Conservation (phyloP, 2,329 filamentous ascomycete species). For the Penicillium frequentans region DNA sequence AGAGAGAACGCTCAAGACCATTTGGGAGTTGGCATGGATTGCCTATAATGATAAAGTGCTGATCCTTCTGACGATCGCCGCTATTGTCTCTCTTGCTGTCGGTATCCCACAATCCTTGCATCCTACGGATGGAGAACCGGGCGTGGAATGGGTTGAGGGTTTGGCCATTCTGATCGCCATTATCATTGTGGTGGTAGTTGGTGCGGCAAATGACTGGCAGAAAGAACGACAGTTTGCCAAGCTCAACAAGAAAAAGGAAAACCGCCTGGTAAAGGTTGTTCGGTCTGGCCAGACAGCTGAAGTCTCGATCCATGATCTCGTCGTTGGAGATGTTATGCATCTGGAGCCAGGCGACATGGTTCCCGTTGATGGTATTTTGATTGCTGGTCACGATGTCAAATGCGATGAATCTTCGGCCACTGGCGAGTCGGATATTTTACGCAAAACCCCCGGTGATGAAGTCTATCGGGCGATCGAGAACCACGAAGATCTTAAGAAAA, state of each 20-base stretch:
- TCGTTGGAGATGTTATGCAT: constrained; percentile 72
- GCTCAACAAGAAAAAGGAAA: constrained; percentile 76
- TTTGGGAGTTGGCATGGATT: constrained; percentile 72
- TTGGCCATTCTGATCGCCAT: constrained; percentile 78
- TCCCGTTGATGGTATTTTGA: constrained; percentile 70
- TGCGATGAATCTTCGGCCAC: constrained; percentile 76
- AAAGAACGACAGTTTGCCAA: constrained; percentile 80
- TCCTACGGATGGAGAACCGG: constrained; percentile 53
- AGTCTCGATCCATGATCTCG: constrained; percentile 68
- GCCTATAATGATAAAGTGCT: constrained; percentile 81
- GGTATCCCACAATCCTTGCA: constrained; percentile 70
- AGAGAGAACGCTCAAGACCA: constrained; percentile 67
- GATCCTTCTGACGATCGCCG: constrained; percentile 69
- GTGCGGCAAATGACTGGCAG: constrained; percentile 78
- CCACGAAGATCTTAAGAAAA: constrained; percentile 60
- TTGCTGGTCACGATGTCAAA: constrained; percentile 64
- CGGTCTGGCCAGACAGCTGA: constrained; percentile 71
- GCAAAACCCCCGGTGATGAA: constrained; percentile 65
- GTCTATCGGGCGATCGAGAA: constrained; percentile 64
- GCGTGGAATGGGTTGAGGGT: constrained; percentile 79
- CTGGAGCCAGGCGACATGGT: constrained; percentile 73
- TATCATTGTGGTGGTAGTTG: constrained; percentile 71
- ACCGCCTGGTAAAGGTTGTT: constrained; percentile 70
- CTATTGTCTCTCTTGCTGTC: constrained; percentile 70
- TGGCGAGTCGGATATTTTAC: constrained; percentile 71